Conservation (phyloP, 176 grass and related monocot genomes). For the Poa pratensis region DNA sequence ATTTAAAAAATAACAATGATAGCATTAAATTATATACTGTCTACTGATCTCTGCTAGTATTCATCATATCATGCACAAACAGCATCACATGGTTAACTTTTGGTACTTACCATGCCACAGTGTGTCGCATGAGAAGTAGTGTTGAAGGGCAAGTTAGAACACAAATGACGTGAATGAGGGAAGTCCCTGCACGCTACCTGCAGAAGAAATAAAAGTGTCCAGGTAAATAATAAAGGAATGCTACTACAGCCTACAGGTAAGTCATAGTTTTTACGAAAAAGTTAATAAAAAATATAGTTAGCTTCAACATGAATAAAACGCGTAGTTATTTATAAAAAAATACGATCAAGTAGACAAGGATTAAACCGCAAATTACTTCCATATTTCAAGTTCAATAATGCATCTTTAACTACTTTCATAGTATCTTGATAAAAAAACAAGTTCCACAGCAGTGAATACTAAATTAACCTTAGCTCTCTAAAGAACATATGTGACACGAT, state of each 20-base stretch:
- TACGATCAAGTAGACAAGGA: not conserved
- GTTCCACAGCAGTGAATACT: not conserved
- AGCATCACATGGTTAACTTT: not conserved
- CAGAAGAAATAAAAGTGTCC: conserved; percentile 30
- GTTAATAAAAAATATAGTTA: not conserved
- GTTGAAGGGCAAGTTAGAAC: conserved; percentile 85
- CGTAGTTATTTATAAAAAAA: no score
- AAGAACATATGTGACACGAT: not conserved
- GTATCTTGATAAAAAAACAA: conserved; percentile 1
- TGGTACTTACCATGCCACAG: conserved; percentile 76
- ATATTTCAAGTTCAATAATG: conserved; percentile 5
- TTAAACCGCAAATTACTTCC: conserved; percentile 27
- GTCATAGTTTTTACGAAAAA: not conserved
- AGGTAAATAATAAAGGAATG: conserved; percentile 24
- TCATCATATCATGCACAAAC: conserved; percentile 19
- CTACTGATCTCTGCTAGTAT: conserved; percentile 16
- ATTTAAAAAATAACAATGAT: conserved; percentile 49
- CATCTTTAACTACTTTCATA: conserved; percentile 25
- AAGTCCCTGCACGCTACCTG: conserved; percentile 97
- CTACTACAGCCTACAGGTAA: conserved; percentile 20
- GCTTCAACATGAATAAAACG: conserved; percentile 27
- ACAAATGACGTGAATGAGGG: conserved; percentile 88
- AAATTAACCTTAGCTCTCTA: conserved; percentile 8
- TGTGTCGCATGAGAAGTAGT: conserved; percentile 70
- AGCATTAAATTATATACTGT: not conserved